phyloP scores from a whole-genome alignment of 345 rosid species.

The Geranium rotundifolium region DNA sequence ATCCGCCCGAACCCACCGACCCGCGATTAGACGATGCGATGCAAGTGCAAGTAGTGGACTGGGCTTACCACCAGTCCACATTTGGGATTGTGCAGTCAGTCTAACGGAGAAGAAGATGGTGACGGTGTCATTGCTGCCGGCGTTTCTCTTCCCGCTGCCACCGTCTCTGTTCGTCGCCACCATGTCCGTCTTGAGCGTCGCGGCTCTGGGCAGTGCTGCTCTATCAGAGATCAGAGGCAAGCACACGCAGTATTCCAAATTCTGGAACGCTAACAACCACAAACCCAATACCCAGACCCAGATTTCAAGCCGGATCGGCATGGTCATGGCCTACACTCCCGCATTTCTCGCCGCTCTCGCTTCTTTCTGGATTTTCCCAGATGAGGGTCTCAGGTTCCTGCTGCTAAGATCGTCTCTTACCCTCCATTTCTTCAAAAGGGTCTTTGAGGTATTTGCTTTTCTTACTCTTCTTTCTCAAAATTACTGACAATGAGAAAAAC shows the following conservation, averaged over 20 bases:
- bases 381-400: conserved; percentile 33
- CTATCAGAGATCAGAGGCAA: conserved; percentile 39
- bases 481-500: no score
- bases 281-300: conserved; percentile 1
- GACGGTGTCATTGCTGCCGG: conserved; percentile 4
- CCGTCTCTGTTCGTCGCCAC: conserved; percentile 22
- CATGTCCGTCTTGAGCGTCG: conserved; percentile 23
- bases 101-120: neutral
- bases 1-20: no score
- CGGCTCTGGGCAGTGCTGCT: conserved; percentile 21
- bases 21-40: no score
- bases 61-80: no score
- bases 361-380: conserved; percentile 39
- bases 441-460: conserved; percentile 29
- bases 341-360: conserved; percentile 42
- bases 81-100: no score
- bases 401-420: conserved; percentile 39
- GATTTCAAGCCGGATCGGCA: conserved; percentile 43
- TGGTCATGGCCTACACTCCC: conserved; percentile 47
- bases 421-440: conserved; percentile 65
- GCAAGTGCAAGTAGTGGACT: no score
- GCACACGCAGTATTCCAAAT: conserved; percentile 50
- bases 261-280: conserved; percentile 13
- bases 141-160: conserved; percentile 26
- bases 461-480: no score